Evolutionary conservation across 75 land plant species (phyloP), one percentile per base, ranked within the genome.

Genomic region (Ceratopteris richardii): DNA sequence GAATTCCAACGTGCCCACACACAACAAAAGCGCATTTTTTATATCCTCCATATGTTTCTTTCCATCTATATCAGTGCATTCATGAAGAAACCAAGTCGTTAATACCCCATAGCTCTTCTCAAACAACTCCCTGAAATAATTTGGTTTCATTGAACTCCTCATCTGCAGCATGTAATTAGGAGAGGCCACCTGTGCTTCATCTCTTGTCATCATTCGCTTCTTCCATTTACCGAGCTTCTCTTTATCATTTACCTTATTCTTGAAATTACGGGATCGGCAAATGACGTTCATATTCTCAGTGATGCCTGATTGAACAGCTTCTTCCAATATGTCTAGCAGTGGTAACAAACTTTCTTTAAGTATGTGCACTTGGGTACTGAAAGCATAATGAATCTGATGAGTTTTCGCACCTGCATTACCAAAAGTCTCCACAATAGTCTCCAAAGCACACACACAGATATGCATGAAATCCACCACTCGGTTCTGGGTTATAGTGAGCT

Each of bases 391-490:
- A 2, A 52, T 25, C 54, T 23, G 12, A 2, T 52, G 28, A 52
- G 14, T 23, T 4, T 4, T 4, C 54, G 25, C 2, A 14, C 14
- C 28, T 26, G 28, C 54, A 52, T 13, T 23, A 24, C 16, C 27
- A 24, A 22, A 24, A 13, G 54, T 26, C 7, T 52, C 28, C 29
- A 52, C 14, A 23, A 52, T 52, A 2, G 54, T 23, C 36, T 60
- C 65, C 0, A 71, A 19, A 0, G 75, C 42, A 19, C 46, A 56
- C 44, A 48, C 14, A 48, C 43, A 19, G 36, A 80, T 80, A 28
- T 36, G 50, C 43, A 80, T 31, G 0, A 80, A 56, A 19, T 86
- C 86, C 1, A 23, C 61, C 62, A 71, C 74, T 14, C 66, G 78
- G 11, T 66, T 31, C 40, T 76, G 18, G 0, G 70, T 65, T 27